Evolutionary conservation across 192 early-diverging fungal genomes (phyloP), one percentile per base, ranked within the genome.

Genomic region (Linnemannia elongata): DNA sequence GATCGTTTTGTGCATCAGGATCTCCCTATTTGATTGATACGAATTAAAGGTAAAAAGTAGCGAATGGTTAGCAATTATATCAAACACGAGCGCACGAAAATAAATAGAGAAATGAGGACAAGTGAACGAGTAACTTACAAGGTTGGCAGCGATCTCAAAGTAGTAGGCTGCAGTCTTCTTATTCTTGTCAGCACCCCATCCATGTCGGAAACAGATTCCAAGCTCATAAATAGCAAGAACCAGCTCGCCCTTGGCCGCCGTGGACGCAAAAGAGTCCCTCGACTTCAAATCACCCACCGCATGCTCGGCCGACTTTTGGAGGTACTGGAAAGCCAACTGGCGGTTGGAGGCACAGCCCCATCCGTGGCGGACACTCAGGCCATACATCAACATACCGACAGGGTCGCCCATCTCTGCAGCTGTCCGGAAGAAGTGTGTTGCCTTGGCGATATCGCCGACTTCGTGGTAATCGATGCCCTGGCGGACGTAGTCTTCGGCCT

Each of bases 221-320:
- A 96, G 89, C 84, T 96, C 96, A 79, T 95, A 95, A 55, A 96
- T 95, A 13, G 96, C 95, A 84, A 96, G 89, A 9, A 93, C 93
- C n/a, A 81, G 24, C n/a, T 87, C 85, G 17, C 85, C 85, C 76
- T 87, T 91, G 74, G 94, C 91, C 1, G 93, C 92, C 6, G 83
- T 85, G 22, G 91, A 93, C 22, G 92, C 91, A 15, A 89, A 88
- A 42, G 91, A 88, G 81, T 93, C 90, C 78, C 92, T 86, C 35
- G 89, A 91, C 71, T 87, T 87, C 38, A 94, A 78, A 70, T 93
- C 92, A 9, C 89, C 91, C 3, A 94, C 91, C 1, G 94, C 94
- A 69, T 88, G 91, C 72, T 93, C 93, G 9, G 93, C 95, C 13
- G 94, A 93, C 80, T 91, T 94, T 85, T 95, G 93, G 63, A 95